Base-by-base conservation (phyloP, 1,284 basidiomycete genomes). In the Ustilago bromivora region DNA sequence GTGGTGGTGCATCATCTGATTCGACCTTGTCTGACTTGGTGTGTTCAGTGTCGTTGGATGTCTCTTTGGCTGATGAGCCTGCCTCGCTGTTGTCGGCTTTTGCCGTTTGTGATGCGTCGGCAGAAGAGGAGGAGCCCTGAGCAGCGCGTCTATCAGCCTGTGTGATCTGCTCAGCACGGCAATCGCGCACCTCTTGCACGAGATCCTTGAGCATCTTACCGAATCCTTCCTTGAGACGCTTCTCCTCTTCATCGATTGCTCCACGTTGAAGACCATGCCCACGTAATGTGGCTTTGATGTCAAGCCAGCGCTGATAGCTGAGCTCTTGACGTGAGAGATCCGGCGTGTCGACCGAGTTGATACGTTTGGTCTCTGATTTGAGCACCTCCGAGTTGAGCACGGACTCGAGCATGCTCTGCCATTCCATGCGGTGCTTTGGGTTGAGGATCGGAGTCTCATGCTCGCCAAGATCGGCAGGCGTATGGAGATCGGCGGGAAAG, bases 281-380 rank as follows among this genome's bases (percentile, higher is more conserved):
- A 79, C 94, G 90, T 43, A 97, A 89, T 78, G 91, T 92, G 43
- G 97, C 96, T 51, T 94, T 91, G 54, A 98, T 90, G 66, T 93
- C 94, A 76, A 96, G 89, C 96, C 96, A 99, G 89, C 83, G 92
- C 90, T 83, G 73, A 61, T 87, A 86, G 68, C 87, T 83, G 49
- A 83, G 67, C 61, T 85, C 79, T 38, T 75, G 64, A 13, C 79
- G 71, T 43, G 72, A 77, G 47, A 69, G 78, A 63, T 71, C 82
- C 40, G 79, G 83, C 55, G 73, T 82, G 41, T 86, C 86, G 56
- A 81, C 85, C 11, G 78, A 86, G 89, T 87, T 78, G 75, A 86
- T 86, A 34, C 84, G 78, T 60, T 84, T 82, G 54, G 84, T 85
- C 64, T 86, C 84, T n/a, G 78, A 80, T 46, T 81, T 77, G 35